Conservation (phyloP, 1,139 yeast genomes). For the Wickerhamomyces sp. region DNA sequence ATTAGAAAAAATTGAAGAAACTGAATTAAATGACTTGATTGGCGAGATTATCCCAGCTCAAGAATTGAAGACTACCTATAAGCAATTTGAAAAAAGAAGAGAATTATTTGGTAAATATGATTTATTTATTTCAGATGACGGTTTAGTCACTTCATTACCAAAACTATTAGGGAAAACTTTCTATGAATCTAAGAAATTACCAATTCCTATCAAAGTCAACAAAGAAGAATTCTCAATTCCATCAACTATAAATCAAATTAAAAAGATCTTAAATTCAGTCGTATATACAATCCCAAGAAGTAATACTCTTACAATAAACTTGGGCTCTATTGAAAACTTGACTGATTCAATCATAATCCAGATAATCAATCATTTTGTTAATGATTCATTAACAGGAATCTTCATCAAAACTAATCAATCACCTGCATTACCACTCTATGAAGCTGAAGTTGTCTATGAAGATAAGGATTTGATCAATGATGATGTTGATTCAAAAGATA, state of each 20-base stretch:
- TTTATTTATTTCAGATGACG: slow-evolving; percentile 79
- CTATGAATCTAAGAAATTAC: slow-evolving; percentile 59
- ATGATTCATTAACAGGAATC: slow-evolving; percentile 52
- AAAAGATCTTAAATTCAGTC: slow-evolving; percentile 54
- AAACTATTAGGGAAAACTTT: slow-evolving; percentile 77
- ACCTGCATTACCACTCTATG: slow-evolving; percentile 81
- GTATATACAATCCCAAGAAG: slow-evolving; percentile 73
- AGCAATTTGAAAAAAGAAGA: slow-evolving; percentile 67
- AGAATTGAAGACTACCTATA: slow-evolving; percentile 61
- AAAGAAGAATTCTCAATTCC: slow-evolving; percentile 44
- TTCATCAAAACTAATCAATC: slow-evolving; percentile 67
- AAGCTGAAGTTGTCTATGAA: slow-evolving; percentile 54
- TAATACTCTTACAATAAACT: slow-evolving; percentile 55
- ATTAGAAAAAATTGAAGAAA: slow-evolving; percentile 55
- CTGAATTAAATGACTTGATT: slow-evolving; percentile 28
- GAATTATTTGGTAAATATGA: slow-evolving; percentile 58
- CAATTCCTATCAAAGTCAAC: slow-evolving; percentile 61
- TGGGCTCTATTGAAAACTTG: slow-evolving; percentile 53
- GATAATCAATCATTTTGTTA: slow-evolving; percentile 45
- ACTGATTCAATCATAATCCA: slow-evolving; percentile 50
- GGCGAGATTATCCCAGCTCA: slow-evolving; percentile 42
- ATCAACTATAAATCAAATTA: slow-evolving; percentile 55
- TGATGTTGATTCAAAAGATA: slow-evolving; percentile 26
- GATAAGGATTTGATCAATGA: slow-evolving; percentile 32
- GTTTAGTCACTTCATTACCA: slow-evolving; percentile 75